Evolutionary conservation across 345 rosid species (phyloP), one percentile per base, ranked within the genome.

Genomic region (Citrus maxima): DNA sequence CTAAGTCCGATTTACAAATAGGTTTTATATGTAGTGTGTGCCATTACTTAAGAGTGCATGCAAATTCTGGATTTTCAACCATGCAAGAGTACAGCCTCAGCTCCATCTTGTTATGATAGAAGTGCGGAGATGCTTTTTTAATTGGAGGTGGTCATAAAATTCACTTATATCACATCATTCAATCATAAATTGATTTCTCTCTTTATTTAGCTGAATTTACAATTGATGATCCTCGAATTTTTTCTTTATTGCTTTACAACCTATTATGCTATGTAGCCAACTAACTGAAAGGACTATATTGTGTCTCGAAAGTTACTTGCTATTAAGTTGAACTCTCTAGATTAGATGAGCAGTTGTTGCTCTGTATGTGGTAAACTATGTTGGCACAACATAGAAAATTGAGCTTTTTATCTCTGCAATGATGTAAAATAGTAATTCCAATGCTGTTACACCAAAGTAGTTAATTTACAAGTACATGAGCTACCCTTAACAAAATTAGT

Each of bases 401-500:
- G 3, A 24, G 54, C 34, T 12, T 1, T 60, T 73, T 18, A 27
- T 55, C 75, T 72, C 6, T 54, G 32, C 51, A 40, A 61, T 51
- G 79, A 19, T 35, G 56, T 71, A n/a, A 40, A 58, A 74, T 12
- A 34, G 72, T 56, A 58, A 32, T 16, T 65, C 62, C 61, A 68
- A 58, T 72, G 37, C 7, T 58, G 64, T 69, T 30, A 37, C 71
- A 46, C 13, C 54, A 22, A 68, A 67, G 69, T 81, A 40, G 40
- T 62, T 59, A 73, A 73, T 72, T 42, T 61, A 56, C 72, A 76
- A 58, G 54, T 72, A 22, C 10, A 21, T 27, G 42, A 40, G 40
- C 67, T 65, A 49, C n/a, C 62, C 59, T 74, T 30, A 70, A 62
- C 28, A 68, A 73, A 13, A 37, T 67, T 67, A n/a, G 27, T 3